These are phyloP conservation scores for Clarireedia hainanense DNA, from an alignment of 2,329 filamentous ascomycete species.

Conservation along the genomic window DNA sequence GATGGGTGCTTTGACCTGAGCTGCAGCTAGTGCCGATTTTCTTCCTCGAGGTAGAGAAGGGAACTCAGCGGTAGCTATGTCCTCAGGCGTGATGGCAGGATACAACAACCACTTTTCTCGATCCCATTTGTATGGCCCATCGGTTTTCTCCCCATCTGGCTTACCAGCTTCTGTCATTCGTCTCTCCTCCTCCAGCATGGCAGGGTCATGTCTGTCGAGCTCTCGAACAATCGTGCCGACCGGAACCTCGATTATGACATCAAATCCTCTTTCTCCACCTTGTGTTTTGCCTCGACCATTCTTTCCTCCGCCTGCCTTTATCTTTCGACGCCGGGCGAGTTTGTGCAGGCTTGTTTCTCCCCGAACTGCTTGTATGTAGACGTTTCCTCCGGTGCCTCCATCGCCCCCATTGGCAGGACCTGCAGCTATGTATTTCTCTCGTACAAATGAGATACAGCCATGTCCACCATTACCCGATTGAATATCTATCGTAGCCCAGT, in stretches of 20 bases:
- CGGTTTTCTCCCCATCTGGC: slow-evolving; percentile 23
- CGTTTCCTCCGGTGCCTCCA: slow-evolving; percentile 80
- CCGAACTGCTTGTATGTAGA: slow-evolving; percentile 89
- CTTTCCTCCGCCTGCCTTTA: slow-evolving; percentile 68
- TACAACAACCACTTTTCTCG: slow-evolving; percentile 80
- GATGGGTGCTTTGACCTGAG: slow-evolving; percentile 65
- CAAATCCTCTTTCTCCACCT: slow-evolving; percentile 74
- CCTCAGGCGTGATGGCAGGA: slow-evolving; percentile 69
- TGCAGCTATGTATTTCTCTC: slow-evolving; percentile 81
- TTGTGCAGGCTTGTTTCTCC: slow-evolving; percentile 93
- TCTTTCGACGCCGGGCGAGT: slow-evolving; percentile 65
- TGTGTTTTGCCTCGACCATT: slow-evolving; percentile 68
- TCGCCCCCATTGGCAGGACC: slow-evolving; percentile 93
- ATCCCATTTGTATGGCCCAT: slow-evolving; percentile 32
- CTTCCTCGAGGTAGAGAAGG: slow-evolving; percentile 48
- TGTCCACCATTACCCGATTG: slow-evolving; percentile 77
- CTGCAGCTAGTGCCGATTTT: slow-evolving; percentile 42
- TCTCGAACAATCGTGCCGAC: slow-evolving; percentile 88
- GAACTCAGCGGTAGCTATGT: slow-evolving; percentile 52
- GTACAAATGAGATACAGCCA: slow-evolving; percentile 88
- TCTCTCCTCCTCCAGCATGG: slow-evolving; percentile 55
- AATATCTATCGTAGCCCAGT: slow-evolving; percentile 72
- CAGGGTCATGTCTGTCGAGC: slow-evolving; percentile 68
- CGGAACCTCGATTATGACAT: slow-evolving; percentile 82
- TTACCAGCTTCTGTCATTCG: slow-evolving; percentile 33